Conservation (phyloP, 2,329 filamentous ascomycete genomes). For the Calonectria ilicicola region DNA sequence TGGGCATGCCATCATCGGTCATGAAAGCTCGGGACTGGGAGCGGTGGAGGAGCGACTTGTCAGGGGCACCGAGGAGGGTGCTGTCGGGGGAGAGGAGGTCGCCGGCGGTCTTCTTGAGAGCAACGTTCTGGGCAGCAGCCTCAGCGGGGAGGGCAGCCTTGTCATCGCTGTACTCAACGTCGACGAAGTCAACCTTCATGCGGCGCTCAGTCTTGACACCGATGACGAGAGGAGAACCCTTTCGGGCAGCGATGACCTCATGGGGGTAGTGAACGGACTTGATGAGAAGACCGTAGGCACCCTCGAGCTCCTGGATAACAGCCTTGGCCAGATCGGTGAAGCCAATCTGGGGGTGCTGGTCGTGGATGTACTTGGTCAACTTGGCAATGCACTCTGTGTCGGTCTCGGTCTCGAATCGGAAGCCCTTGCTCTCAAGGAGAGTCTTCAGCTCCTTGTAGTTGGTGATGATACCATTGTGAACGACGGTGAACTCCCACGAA, state of each 20-base stretch:
- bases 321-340: constrained; percentile 98
- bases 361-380: constrained; percentile 97
- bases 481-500: constrained; percentile 95
- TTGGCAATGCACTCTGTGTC: constrained; percentile 99
- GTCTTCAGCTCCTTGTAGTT: constrained; percentile 99
- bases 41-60: constrained; percentile 98
- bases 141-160: constrained; percentile 87
- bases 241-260: constrained; percentile 96
- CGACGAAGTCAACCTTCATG: constrained; percentile 99
- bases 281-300: constrained; percentile 95
- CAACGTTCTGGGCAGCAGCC: constrained; percentile 94
- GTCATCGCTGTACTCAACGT: constrained; percentile 96
- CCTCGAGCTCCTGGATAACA: constrained; percentile 97
- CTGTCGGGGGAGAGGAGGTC: constrained; percentile 74
- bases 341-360: constrained; percentile 92
- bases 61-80: constrained; percentile 82
- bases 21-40: constrained; percentile 99
- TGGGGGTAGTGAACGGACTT: constrained; percentile 99
- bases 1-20: constrained; percentile 96
- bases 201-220: constrained; percentile 97
- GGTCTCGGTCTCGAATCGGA: constrained; percentile 99
- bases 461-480: constrained; percentile 99
- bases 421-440: constrained; percentile 92
- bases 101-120: constrained; percentile 87
- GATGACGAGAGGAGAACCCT: constrained; percentile 97